A percentile compares a stretch with the other conserved stretches of the same genome.
phyloP scores from a whole-genome alignment of 768 basidiomycete species.

The Pleurotus tuber-regium region DNA sequence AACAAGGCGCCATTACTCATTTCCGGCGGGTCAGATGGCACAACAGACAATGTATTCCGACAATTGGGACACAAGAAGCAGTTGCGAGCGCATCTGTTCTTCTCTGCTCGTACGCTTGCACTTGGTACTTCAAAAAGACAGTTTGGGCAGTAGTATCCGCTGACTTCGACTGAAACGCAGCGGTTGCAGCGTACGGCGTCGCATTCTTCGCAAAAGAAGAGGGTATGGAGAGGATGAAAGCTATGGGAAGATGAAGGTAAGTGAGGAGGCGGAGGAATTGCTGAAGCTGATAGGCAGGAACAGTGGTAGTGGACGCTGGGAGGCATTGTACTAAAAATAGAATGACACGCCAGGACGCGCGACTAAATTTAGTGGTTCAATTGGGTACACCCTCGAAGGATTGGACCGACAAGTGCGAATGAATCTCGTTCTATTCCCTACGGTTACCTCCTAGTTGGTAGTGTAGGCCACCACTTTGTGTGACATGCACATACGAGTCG shows the following conservation, averaged over 20 bases:
- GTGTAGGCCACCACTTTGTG: no score
- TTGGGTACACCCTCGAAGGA: no score
- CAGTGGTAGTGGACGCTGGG: slow-evolving; percentile 65
- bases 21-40: slow-evolving; percentile 84
- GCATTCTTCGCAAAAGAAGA: slow-evolving; percentile 99
- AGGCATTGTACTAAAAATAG: slow-evolving; percentile 21
- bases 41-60: slow-evolving; percentile 83
- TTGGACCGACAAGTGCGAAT: no score
- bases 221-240: slow-evolving; percentile 78
- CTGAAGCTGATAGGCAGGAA: slow-evolving; percentile 60
- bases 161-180: slow-evolving; percentile 91
- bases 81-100: slow-evolving; percentile 98
- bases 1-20: slow-evolving; percentile 53
- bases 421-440: no score
- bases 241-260: slow-evolving; percentile 74
- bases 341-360: background rate
- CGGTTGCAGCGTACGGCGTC: slow-evolving; percentile 92
- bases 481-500: no score
- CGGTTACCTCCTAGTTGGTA: no score
- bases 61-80: slow-evolving; percentile 98
- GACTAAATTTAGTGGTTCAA: background rate
- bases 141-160: slow-evolving; percentile 97
- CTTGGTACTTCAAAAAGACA: slow-evolving; percentile 98
- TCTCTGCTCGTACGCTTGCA: slow-evolving; percentile 97
- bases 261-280: slow-evolving; percentile 70